A percentile compares a stretch with the other conserved stretches of the same genome.
These are phyloP conservation scores for Fraxinus greggii DNA, from an alignment of 305 asterid genomes.

Conservation along the genomic window DNA sequence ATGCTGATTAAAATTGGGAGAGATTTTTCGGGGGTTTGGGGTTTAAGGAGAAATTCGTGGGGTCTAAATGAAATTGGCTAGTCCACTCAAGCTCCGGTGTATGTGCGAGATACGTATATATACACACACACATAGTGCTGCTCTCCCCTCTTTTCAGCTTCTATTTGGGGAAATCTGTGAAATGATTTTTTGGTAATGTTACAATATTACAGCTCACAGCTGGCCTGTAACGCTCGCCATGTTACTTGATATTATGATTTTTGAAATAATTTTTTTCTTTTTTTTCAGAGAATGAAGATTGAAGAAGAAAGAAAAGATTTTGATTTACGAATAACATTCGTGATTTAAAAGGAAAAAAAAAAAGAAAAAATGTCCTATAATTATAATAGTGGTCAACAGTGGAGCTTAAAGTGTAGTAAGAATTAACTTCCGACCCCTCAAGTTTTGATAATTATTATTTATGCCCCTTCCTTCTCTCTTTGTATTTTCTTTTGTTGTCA, in stretches of 20 bases:
- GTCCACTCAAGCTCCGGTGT: constrained; percentile 17
- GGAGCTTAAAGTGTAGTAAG: not conserved
- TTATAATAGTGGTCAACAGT: not conserved
- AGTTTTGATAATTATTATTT: not conserved
- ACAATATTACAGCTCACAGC: not conserved
- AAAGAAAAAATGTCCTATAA: too few relatives aligned
- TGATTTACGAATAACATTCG: too few relatives aligned
- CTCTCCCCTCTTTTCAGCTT: not conserved
- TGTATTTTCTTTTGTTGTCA: not conserved
- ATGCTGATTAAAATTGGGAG: constrained; percentile 49
- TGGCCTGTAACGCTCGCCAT: not conserved
- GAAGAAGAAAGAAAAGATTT: too few relatives aligned
- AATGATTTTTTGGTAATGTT: not conserved
- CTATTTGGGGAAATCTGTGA: constrained; percentile 1
- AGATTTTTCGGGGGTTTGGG: constrained; percentile 43
- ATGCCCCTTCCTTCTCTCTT: not conserved
- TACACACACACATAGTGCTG: not conserved
- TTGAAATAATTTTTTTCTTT: too few relatives aligned
- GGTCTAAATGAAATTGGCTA: constrained; percentile 61
- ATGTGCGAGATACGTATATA: not conserved
- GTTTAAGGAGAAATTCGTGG: constrained; percentile 59
- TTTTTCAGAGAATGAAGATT: not conserved
- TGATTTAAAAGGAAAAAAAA: too few relatives aligned
- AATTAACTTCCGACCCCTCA: not conserved
- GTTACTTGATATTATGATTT: not conserved